Base-by-base conservation (phyloP, 2,329 filamentous ascomycete species). In the Tolypocladium capitatum region DNA sequence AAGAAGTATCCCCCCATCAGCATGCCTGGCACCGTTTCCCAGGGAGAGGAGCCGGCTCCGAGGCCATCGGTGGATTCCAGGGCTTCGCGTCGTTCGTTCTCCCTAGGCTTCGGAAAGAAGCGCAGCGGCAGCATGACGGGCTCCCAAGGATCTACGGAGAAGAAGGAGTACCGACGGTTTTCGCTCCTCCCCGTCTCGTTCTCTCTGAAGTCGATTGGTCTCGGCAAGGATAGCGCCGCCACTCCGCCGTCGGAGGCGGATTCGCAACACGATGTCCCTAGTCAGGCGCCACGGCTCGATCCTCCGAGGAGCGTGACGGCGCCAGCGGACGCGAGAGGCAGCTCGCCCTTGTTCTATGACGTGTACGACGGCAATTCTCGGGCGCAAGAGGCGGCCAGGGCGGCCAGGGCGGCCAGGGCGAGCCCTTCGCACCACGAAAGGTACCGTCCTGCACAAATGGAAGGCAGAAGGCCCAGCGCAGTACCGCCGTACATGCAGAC, bases 1-100 rank as follows among this genome's bases (percentile, higher is more conserved):
- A 82, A 80, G 62, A 83, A 78, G 53, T 94, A 96, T 59, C 91
- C 91, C 48, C 91, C 91, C 4, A 85, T 91, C 43, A 95, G 89
- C 69, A 94, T 96, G 88, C 79, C 84, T 52, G 83, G 84, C 52
- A 72, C 80, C 2, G 78, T 84, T 64, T 70, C 78, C 6, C 74
- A 75, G 43, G 73, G 72, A 32, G 78, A 80, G 35, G 72, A 76
- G 46, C 65, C 73, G 13, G 58, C 56, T 5, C 55, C 60, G 1
- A 73, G 84, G 43, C 71, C 73, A 36, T 90, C 85, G 1, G 78
- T 86, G 58, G 86, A 90, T 54, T 89, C 83, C 3, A 72, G 71
- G 52, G 68, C 68, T 18, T 80, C 79, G 31, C 77, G 84, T 24
- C 78, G 83, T 42, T 88, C 84, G 0, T 83, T 86, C 60, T 83